Base-by-base conservation (phyloP, 192 early-diverging fungal genomes). In the Entophlyctis helioformis region DNA sequence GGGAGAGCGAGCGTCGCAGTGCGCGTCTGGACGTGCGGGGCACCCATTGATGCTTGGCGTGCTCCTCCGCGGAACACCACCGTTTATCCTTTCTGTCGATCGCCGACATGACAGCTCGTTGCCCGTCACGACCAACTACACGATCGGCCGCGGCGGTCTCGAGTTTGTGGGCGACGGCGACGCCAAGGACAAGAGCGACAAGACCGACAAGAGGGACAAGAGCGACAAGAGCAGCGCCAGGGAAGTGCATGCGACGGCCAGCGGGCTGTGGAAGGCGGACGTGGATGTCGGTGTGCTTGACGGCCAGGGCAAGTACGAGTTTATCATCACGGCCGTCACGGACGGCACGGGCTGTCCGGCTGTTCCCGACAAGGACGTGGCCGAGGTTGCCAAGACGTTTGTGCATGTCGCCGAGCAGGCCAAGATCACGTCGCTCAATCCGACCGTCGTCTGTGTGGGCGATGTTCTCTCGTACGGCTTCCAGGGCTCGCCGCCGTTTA, bases 401-500 rank as follows among this genome's bases (percentile, higher is more conserved):
- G 42, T 74, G 16, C 49, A 51, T 20, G 68, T 72, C n/a, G 49
- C 65, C 33, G 72, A 77, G 44, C 55, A 64, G 22, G 62, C 72
- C 0, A 48, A 53, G 12, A 71, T 76, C 27, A 45, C 63, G 5
- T 36, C 50, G 7, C 27, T 62, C 5, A 57, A 48, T 28, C 39
- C 50, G 0, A 28, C 31, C 21, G 16, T 28, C 23, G 67, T 81
- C n/a, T 83, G 83, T 27, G 64, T 75, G 4, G 83, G 83, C 35
- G 81, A 82, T 39, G 61, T 83, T 21, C 48, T 85, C 20, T 52
- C 73, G 11, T 83, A 79, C 41, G 67, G 75, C 18, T 46, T 85
- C 39, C 72, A 78, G 37, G 83, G 80, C 0, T 72, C 78, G 1
- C 62, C 70, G 39, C 71, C 83, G 18, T 85, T 82, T 56, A 74